Base-by-base conservation (phyloP, 345 rosid genomes). In the Eucalyptus pauciflora region DNA sequence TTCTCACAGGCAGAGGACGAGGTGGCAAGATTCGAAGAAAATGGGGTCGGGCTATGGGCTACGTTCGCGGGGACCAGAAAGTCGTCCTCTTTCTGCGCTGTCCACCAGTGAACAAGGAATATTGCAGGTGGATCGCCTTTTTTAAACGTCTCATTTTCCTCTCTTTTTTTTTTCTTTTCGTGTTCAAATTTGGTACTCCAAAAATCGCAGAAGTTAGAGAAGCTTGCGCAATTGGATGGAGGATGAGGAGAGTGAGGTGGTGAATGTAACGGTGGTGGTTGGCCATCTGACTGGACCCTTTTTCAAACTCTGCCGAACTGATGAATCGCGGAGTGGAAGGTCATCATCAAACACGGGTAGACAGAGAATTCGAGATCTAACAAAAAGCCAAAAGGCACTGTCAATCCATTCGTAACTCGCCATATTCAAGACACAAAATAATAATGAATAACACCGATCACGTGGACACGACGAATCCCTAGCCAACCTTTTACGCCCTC, bases 1-100 rank as follows among this genome's bases (percentile, higher is more conserved):
- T 6, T 0, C 10, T 64, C 20, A 14, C 20, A 0, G 18, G 41
- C 37, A 0, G 18, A 64, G 76, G 10, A n/a, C 20, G 41, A 64
- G 20, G 76, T 64, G 76, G 5, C 37, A 0, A 64, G 41, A 64
- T 64, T 1, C 0, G 8, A n/a, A 7, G 10, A n/a, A 64, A n/a
- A 60, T 60, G 69, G 31, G 31, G 14, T 29, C 4, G 27, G 29
- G 29, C 6, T 1, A 8, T 10, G 69, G 29, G 29, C 6, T 1
- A 8, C 4, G 69, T 12, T 60, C 8, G 31, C 31, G 69, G 69
- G 69, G 31, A 27, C 69, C 31, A 12, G 13, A 1, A n/a, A n/a
- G 18, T 14, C 76, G 18, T n/a, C 76, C 20, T 64, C 18, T 64
- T n/a, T 14, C 6, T 15, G 76, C 11, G 41, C 20, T 64, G 41